Evolutionary conservation across 345 rosid species (phyloP).

Genomic region (Bruguiera sexangula): DNA sequence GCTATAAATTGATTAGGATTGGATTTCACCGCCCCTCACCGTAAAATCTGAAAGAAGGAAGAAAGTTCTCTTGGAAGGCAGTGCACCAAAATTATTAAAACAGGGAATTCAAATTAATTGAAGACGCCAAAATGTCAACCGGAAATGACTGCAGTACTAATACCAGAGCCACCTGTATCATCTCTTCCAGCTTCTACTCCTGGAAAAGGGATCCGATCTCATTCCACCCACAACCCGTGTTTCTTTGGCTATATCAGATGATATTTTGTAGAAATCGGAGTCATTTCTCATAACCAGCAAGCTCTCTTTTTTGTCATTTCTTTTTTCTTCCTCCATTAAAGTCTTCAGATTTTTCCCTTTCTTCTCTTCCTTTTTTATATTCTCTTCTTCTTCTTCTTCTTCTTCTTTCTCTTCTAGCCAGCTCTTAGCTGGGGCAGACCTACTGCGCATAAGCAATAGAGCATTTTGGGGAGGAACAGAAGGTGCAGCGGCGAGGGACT

Average conservation of each 20-base stretch:
- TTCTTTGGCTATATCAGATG: constrained; percentile 67
- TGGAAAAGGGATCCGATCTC: constrained; percentile 44
- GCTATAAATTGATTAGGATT: constrained; percentile 15
- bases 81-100: not conserved
- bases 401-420: constrained; percentile 35
- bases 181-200: constrained; percentile 79
- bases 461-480: constrained; percentile 78
- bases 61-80: not conserved
- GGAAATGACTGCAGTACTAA: not conserved
- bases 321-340: constrained; percentile 62
- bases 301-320: constrained; percentile 28
- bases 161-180: not conserved
- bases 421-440: constrained; percentile 76
- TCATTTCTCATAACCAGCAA: constrained; percentile 52
- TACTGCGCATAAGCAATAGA: constrained; percentile 69
- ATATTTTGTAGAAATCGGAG: constrained; percentile 54
- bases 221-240: constrained; percentile 79
- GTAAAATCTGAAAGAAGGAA: constrained; percentile 13
- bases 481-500: constrained; percentile 15
- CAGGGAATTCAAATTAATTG: not conserved
- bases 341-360: constrained; percentile 35
- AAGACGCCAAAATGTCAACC: not conserved
- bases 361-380: constrained; percentile 7
- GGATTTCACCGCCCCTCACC: constrained; percentile 17
- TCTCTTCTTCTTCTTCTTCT: constrained; percentile 20